Base-by-base conservation (phyloP, 345 rosid genomes). In the Linum trigynum region DNA sequence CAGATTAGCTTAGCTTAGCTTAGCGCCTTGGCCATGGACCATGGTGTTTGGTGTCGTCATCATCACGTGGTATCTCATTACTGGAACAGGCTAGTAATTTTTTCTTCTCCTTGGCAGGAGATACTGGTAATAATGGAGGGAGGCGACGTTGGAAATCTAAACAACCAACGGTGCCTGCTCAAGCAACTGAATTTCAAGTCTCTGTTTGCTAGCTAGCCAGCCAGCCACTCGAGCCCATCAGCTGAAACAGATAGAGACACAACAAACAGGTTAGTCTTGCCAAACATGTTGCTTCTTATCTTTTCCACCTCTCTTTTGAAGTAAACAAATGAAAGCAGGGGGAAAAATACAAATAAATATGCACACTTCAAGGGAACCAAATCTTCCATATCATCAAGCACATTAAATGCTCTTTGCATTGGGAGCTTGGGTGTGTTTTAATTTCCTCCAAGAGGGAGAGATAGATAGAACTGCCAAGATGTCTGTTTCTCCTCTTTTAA, bases 351-450 rank as follows among this genome's bases (percentile, higher is more conserved):
- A 67, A 48, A 67, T 55, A 48, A 16, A 61, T 58, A 61, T 75
- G 72, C 84, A 76, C 67, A 71, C 77, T 76, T 79, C 86, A 68
- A 84, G 79, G 50, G 50, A 76, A 83, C 67, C 80, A 86, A 86
- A 86, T 86, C 86, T 83, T 83, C 88, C 84, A 80, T 72, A 81
- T 80, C 84, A 80, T 73, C 82, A 72, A 67, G 74, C 72, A 77
- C 84, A 82, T 81, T 83, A 69, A 86, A 72, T 79, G 84, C 59
- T 16, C 58, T 68, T 68, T 68, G 79, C 84, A 81, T 84, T 67
- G 87, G 70, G 72, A 23, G 32, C 32, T 23, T 23, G 32, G 77
- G 68, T 78, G 72, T 74, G 85, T 74, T 76, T 77, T 66, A 23
- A 23, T 23, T 23, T 23, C 32, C 32, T 23, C 32, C 32, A 23